phyloP scores from a whole-genome alignment of 1,284 basidiomycete genomes.

The Moesziomyces aphidis region DNA sequence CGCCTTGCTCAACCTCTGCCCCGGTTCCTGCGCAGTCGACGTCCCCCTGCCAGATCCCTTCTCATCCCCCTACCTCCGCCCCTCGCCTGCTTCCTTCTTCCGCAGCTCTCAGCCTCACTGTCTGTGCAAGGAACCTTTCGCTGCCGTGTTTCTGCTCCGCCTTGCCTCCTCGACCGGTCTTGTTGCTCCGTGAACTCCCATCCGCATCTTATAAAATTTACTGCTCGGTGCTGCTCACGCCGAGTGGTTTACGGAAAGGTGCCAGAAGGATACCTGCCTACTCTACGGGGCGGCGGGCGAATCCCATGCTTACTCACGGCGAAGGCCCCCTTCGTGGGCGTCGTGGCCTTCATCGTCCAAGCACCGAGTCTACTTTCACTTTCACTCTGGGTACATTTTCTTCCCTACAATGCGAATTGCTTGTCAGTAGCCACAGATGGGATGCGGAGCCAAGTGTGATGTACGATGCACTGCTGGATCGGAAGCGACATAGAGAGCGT shows the following conservation, averaged over 20 bases:
- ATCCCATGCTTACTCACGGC: constrained; percentile 58
- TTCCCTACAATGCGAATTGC: background rate
- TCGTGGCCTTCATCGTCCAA: constrained; percentile 45
- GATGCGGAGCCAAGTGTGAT: too few relatives aligned
- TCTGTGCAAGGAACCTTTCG: background rate
- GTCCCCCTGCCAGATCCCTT: too few relatives aligned
- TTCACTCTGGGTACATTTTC: constrained; percentile 53
- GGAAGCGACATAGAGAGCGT: too few relatives aligned
- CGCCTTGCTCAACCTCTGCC: too few relatives aligned
- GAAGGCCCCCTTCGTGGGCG: constrained; percentile 9
- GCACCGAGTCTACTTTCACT: constrained; percentile 56
- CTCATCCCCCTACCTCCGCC: too few relatives aligned
- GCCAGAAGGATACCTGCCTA: constrained; percentile 36
- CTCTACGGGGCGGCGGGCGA: constrained; percentile 22
- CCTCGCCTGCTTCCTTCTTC: too few relatives aligned
- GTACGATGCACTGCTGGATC: too few relatives aligned
- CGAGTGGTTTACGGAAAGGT: constrained; percentile 54
- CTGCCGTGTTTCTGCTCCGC: background rate
- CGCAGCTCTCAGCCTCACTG: background rate
- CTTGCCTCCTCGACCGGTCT: background rate
- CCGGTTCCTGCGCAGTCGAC: too few relatives aligned
- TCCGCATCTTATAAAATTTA: constrained; percentile 39
- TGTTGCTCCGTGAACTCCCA: background rate
- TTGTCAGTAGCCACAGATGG: background rate
- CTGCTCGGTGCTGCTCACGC: constrained; percentile 20